Evolutionary conservation across 768 basidiomycete species (phyloP), one percentile per base, ranked within the genome.

Genomic region (Rhizopogon vulgaris): DNA sequence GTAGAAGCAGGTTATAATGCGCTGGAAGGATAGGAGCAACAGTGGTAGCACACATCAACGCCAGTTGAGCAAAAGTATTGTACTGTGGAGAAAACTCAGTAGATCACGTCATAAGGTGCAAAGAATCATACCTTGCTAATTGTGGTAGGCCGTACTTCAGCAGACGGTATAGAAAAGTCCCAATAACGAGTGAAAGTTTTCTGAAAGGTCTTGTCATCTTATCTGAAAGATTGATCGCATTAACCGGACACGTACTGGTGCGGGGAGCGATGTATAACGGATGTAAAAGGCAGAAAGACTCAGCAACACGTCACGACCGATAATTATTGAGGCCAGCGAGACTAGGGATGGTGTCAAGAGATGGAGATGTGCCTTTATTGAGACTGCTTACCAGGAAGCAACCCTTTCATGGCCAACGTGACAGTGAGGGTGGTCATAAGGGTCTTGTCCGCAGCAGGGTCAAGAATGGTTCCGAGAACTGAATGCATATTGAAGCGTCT

Each of bases 401-500:
- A 73, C 18, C 82, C 85, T 57, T 89, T 85, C 78, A 87, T 80
- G 0, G 92, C 83, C 55, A 99, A 71, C 1, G 93, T 87, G 42
- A 94, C 72, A 0, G 90, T 91, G 61, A 99, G 72, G 1, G 94
- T 97, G 1, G 96, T 95, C 87, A 99, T 88, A 39, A 99, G 72
- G 10, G 82, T 77, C 69, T 99, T 99, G 78, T 99, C 96, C 2
- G 96, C 96, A 0, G 95, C 92, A 11, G 96, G 96, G 66, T 99
- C 96, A 11, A 99, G 78, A 52, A 98, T 93, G 8, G 90, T 90
- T 17, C 96, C 96, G 17, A 98, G 76, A n/a, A 98, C 93, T 11
- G 90, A 83, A 48, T 79, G 79, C 87, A 90, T 91, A 25, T 87
- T 84, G 73, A 78, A 97, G 51, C 78, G 78, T 58, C 96, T 77